Evolutionary conservation across 1,284 basidiomycete species (phyloP).

Genomic region (Moniliophthora roreri): DNA sequence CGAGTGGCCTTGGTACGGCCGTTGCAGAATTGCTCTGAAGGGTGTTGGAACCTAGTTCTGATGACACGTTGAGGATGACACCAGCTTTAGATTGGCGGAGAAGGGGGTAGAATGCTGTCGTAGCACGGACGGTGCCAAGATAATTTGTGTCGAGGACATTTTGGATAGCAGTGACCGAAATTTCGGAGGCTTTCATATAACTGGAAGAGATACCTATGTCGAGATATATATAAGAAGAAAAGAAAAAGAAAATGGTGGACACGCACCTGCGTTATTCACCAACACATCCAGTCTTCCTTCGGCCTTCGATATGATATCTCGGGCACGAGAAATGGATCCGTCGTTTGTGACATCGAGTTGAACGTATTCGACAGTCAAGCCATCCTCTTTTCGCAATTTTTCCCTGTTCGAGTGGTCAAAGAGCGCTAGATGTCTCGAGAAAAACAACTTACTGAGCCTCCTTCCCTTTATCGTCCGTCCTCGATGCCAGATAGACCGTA

Average conservation of each 20-base stretch:
- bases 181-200: conserved; percentile 29
- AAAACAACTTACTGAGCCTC: conserved; percentile 26
- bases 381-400: conserved; percentile 24
- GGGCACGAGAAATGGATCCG: conserved; percentile 32
- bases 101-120: conserved; percentile 33
- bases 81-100: conserved; percentile 27
- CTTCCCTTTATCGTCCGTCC: conserved; percentile 25
- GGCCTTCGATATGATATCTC: conserved; percentile 32
- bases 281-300: conserved; percentile 46
- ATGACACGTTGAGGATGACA: conserved; percentile 33
- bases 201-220: conserved; percentile 31
- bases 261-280: conserved; percentile 48
- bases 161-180: conserved; percentile 31
- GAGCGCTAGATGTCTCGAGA: neutral
- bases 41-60: conserved; percentile 58
- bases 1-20: neutral
- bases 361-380: conserved; percentile 28
- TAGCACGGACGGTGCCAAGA: conserved; percentile 36
- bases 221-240: too few relatives aligned
- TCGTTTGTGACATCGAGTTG: conserved; percentile 34
- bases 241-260: too few relatives aligned
- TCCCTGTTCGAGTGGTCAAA: conserved; percentile 1
- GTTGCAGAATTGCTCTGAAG: neutral
- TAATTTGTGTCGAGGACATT: conserved; percentile 37
- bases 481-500: conserved; percentile 29